Evolutionary conservation across 129 eudicot species (phyloP).

Genomic region (Ambrosia artemisiifolia): DNA sequence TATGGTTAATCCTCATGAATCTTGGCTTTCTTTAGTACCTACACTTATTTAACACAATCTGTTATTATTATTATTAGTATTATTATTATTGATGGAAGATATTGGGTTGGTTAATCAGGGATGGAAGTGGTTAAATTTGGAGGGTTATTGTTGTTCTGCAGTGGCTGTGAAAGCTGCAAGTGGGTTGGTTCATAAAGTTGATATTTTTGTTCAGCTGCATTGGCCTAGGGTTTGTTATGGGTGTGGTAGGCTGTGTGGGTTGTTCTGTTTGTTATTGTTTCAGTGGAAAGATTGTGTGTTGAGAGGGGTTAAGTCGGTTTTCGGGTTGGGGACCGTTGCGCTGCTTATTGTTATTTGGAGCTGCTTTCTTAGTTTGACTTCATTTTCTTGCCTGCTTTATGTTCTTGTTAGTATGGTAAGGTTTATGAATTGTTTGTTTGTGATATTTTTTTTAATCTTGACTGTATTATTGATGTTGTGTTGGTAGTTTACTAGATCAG

Average conservation of each 20-base stretch:
- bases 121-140: constrained; percentile 76
- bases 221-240: constrained; percentile 85
- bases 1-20: not conserved
- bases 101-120: constrained; percentile 74
- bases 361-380: constrained; percentile 81
- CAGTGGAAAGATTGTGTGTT: constrained; percentile 58
- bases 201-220: constrained; percentile 46
- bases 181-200: constrained; percentile 49
- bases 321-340: constrained; percentile 62
- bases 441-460: not conserved
- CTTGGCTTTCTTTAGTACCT: not conserved
- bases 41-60: not conserved
- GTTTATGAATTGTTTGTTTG: not conserved
- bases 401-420: constrained; percentile 84
- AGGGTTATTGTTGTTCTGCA: constrained; percentile 43
- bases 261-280: constrained; percentile 36
- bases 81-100: constrained; percentile 59
- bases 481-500: not conserved
- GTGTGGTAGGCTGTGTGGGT: constrained; percentile 45
- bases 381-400: constrained; percentile 69
- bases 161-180: constrained; percentile 28
- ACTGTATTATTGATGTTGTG: not conserved
- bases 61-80: too few relatives aligned
- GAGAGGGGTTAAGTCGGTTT: constrained; percentile 51
- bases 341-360: constrained; percentile 88